phyloP scores from a whole-genome alignment of 371 early-diverging fungal genomes.

The Mortierella sp. region DNA sequence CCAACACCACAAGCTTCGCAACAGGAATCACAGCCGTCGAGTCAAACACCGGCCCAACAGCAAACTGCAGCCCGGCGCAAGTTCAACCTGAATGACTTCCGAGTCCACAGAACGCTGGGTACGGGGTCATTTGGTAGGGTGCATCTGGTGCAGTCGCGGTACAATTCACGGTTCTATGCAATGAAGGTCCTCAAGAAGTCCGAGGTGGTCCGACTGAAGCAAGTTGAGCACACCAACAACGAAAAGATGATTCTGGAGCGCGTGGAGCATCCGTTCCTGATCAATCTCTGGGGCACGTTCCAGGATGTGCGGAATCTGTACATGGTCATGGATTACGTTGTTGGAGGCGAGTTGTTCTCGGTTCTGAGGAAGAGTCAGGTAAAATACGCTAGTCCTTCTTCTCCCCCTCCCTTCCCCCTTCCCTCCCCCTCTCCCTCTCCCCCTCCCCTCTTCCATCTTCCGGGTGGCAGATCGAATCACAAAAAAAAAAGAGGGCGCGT shows the following conservation, averaged over 20 bases:
- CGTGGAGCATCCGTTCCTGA: constrained; percentile 93
- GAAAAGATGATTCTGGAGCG: constrained; percentile 94
- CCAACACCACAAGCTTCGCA: not conserved
- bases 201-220: constrained; percentile 94
- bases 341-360: constrained; percentile 95
- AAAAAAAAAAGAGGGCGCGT: not conserved
- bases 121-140: constrained; percentile 99
- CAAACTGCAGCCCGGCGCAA: constrained; percentile 55
- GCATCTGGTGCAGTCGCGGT: constrained; percentile 84
- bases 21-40: constrained; percentile 6
- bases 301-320: constrained; percentile 87
- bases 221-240: constrained; percentile 97
- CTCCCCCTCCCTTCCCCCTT: constrained; percentile 2
- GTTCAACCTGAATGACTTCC: constrained; percentile 74
- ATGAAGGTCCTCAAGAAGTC: constrained; percentile 97
- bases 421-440: constrained; percentile 1
- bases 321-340: constrained; percentile 94
- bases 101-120: constrained; percentile 85
- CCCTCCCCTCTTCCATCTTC: not conserved
- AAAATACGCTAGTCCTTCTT: constrained; percentile 52
- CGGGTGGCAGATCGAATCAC: no score
- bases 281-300: constrained; percentile 92
- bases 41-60: constrained; percentile 10
- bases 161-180: constrained; percentile 89
- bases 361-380: constrained; percentile 76